phyloP scores from a whole-genome alignment of 495 filamentous ascomycete species.

The Aspergillus mulundensis region DNA sequence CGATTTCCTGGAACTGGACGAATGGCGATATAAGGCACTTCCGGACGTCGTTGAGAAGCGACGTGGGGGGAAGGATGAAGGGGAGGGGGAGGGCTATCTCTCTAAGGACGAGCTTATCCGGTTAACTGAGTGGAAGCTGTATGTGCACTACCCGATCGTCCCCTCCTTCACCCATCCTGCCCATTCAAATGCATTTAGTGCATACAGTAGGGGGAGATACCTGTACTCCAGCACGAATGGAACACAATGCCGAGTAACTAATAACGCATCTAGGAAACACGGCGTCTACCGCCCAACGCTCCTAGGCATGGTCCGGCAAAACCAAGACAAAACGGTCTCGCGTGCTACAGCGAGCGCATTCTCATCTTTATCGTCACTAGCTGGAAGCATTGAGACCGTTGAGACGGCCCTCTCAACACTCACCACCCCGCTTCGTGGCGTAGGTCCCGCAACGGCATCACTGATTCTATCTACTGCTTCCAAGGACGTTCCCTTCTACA shows the following conservation, averaged over 20 bases:
- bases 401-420: slow-evolving; percentile 44
- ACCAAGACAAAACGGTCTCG: slow-evolving; percentile 40
- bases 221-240: too few species aligned
- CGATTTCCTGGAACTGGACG: slow-evolving; percentile 27
- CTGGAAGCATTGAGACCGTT: slow-evolving; percentile 4
- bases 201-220: too few species aligned
- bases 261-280: slow-evolving; percentile 43
- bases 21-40: slow-evolving; percentile 33
- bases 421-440: slow-evolving; percentile 52
- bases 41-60: slow-evolving; percentile 18
- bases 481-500: slow-evolving; percentile 63
- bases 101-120: slow-evolving; percentile 30
- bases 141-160: slow-evolving; percentile 26
- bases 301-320: slow-evolving; percentile 60
- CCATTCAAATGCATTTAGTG: too few species aligned
- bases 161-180: neutral
- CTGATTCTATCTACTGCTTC: slow-evolving; percentile 58
- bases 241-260: slow-evolving; percentile 4
- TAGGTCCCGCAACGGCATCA: slow-evolving; percentile 72
- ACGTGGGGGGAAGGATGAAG: neutral
- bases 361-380: slow-evolving; percentile 18
- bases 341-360: slow-evolving; percentile 48
- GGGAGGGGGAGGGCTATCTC: slow-evolving; percentile 15
- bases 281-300: slow-evolving; percentile 67
- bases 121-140: slow-evolving; percentile 79